Percentiles rank a stretch among this genome's conserved stretches.
These are phyloP conservation scores for Dactylellina leptospora DNA, from an alignment of 2,329 filamentous ascomycete species.

Conservation along the genomic window DNA sequence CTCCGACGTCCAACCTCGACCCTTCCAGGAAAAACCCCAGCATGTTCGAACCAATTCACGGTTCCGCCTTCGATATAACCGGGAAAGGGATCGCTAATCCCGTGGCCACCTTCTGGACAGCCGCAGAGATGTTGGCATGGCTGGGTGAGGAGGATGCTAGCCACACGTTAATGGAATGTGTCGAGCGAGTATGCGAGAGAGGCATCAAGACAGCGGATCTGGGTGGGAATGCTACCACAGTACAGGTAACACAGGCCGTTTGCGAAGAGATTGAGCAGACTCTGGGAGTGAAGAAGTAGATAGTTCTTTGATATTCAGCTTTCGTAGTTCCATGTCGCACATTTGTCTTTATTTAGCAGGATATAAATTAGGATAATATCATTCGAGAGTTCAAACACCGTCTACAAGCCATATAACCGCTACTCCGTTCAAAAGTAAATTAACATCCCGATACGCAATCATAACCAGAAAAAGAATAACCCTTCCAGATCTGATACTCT, in stretches of 20 bases:
- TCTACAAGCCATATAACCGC: too few relatives aligned
- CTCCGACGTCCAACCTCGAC: slow-evolving; percentile 74
- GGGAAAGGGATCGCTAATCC: slow-evolving; percentile 87
- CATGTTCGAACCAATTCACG: slow-evolving; percentile 98
- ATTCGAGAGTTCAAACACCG: too few relatives aligned
- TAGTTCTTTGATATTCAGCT: too few relatives aligned
- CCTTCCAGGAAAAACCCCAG: slow-evolving; percentile 65
- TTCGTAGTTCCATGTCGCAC: too few relatives aligned
- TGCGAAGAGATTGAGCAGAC: slow-evolving; percentile 23
- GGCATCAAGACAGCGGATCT: slow-evolving; percentile 67
- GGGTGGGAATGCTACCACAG: slow-evolving; percentile 61
- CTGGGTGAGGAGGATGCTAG: slow-evolving; percentile 67
- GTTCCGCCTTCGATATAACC: slow-evolving; percentile 92
- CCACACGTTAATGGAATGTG: slow-evolving; percentile 64
- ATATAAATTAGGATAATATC: too few relatives aligned
- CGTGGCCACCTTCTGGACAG: slow-evolving; percentile 87
- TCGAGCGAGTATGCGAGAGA: slow-evolving; percentile 66
- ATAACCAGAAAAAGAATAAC: too few relatives aligned
- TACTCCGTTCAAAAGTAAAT: too few relatives aligned
- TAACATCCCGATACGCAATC: too few relatives aligned
- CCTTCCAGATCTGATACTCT: too few relatives aligned
- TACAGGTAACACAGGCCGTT: slow-evolving; percentile 30
- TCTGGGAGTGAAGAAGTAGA: slow-evolving; percentile 26
- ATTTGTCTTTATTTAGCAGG: too few relatives aligned
- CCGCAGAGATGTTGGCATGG: slow-evolving; percentile 87